phyloP scores from a whole-genome alignment of 441 rosid species.

The Manihot esculenta region DNA sequence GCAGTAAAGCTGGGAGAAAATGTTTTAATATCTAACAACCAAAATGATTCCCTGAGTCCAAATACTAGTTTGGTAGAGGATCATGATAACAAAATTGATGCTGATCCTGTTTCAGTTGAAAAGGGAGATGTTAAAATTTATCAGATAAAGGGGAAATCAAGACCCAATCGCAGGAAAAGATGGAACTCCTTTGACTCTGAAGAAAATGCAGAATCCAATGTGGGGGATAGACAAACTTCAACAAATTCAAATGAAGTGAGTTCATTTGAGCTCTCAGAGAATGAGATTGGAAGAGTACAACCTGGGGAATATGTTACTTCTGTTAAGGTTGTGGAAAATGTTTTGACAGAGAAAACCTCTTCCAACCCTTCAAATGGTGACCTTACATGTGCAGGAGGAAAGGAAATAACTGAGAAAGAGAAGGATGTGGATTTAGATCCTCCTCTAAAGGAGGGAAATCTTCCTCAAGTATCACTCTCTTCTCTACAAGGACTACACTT shows the following conservation, averaged over 20 bases:
- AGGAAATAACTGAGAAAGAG: conserved; percentile 15
- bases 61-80: conserved; percentile 2
- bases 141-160: not conserved
- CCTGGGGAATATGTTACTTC: conserved; percentile 12
- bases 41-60: conserved; percentile 16
- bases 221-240: conserved; percentile 8
- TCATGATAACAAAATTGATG: not conserved
- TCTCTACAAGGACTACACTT: conserved; percentile 13
- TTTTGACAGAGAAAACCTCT: conserved; percentile 14
- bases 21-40: conserved; percentile 14
- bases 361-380: conserved; percentile 16
- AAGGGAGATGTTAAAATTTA: not conserved
- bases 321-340: conserved; percentile 17
- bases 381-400: conserved; percentile 17
- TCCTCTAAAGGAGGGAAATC: conserved; percentile 20
- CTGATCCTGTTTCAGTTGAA: not conserved
- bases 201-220: not conserved
- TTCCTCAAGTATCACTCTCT: conserved; percentile 10
- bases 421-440: conserved; percentile 10
- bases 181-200: not conserved
- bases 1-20: not conserved
- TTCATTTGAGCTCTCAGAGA: conserved; percentile 15
- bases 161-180: not conserved
- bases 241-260: conserved; percentile 14
- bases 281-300: conserved; percentile 10